These are phyloP conservation scores for Nicotiana sylvestris DNA, from an alignment of 257 asterid genomes.

Conservation along the genomic window DNA sequence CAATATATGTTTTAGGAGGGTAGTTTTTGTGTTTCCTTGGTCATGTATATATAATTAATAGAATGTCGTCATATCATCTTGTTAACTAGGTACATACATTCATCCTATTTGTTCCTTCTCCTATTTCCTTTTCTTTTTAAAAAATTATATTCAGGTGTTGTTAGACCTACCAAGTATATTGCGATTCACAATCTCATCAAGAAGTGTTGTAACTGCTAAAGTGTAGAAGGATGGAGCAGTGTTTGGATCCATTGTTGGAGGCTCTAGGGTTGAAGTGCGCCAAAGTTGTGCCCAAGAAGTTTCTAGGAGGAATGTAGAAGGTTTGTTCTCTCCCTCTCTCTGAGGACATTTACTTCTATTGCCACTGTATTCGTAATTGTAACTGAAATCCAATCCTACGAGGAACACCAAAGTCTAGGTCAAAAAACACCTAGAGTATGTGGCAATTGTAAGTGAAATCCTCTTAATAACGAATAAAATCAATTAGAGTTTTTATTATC, in stretches of 20 bases:
- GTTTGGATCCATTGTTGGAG: constrained; percentile 94
- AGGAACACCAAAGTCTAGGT: background rate
- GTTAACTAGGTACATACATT: background rate
- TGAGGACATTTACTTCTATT: background rate
- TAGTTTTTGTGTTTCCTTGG: background rate
- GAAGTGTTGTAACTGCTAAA: constrained; percentile 10
- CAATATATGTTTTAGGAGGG: background rate
- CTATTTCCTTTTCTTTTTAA: background rate
- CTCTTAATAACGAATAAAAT: background rate
- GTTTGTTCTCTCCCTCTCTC: constrained; percentile 31
- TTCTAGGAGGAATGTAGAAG: constrained; percentile 76
- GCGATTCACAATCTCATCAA: background rate
- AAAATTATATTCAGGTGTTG: background rate
- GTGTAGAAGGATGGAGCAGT: constrained; percentile 65
- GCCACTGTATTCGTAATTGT: background rate
- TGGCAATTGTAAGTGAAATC: background rate
- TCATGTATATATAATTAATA: background rate
- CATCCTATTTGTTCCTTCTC: background rate
- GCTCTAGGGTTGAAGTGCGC: constrained; percentile 64
- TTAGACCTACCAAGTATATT: background rate
- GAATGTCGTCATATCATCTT: background rate
- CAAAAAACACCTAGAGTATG: background rate
- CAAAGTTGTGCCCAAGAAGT: constrained; percentile 79
- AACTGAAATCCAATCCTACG: background rate
- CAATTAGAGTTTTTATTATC: background rate